These are phyloP conservation scores for Lagenidium sp. DNA, from an alignment of 352 stramenopile species.

Conservation along the genomic window DNA sequence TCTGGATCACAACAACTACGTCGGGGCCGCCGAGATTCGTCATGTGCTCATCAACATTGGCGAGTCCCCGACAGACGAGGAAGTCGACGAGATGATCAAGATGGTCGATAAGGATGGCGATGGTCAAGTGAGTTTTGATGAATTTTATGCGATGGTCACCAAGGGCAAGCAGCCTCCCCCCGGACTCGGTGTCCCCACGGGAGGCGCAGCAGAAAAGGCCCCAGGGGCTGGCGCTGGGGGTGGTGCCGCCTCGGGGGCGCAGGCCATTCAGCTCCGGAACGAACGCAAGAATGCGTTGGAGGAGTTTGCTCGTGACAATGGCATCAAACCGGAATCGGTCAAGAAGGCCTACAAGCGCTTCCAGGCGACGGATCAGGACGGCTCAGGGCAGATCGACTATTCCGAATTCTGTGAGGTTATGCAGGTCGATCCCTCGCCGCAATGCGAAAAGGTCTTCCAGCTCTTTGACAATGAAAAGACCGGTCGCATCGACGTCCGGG, in stretches of 20 bases:
- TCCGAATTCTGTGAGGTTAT: conserved; percentile 96
- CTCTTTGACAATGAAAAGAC: conserved; percentile 92
- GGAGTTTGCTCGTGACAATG: conserved; percentile 92
- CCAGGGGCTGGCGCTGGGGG: conserved; percentile 15
- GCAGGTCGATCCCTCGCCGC: conserved; percentile 87
- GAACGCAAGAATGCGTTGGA: conserved; percentile 86
- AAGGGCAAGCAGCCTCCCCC: conserved; percentile 88
- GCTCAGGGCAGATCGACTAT: conserved; percentile 94
- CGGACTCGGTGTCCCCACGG: conserved; percentile 49
- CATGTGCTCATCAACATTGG: conserved; percentile 95
- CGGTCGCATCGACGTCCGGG: conserved; percentile 88
- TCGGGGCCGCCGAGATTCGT: conserved; percentile 90
- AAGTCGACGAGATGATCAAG: conserved; percentile 96
- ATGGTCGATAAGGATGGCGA: conserved; percentile 95
- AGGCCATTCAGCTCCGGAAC: conserved; percentile 91
- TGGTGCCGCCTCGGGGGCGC: conserved; percentile 24
- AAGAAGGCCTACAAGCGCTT: conserved; percentile 97
- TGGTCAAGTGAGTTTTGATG: conserved; percentile 91
- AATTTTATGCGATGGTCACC: conserved; percentile 95
- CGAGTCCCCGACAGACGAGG: conserved; percentile 92
- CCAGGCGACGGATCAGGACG: conserved; percentile 91
- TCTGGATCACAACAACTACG: conserved; percentile 95
- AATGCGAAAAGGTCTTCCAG: conserved; percentile 92
- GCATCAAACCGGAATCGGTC: conserved; percentile 94
- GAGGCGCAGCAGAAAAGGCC: conserved; percentile 21